phyloP scores from a whole-genome alignment of 2,329 filamentous ascomycete species.

The Penicillium rolfsii region DNA sequence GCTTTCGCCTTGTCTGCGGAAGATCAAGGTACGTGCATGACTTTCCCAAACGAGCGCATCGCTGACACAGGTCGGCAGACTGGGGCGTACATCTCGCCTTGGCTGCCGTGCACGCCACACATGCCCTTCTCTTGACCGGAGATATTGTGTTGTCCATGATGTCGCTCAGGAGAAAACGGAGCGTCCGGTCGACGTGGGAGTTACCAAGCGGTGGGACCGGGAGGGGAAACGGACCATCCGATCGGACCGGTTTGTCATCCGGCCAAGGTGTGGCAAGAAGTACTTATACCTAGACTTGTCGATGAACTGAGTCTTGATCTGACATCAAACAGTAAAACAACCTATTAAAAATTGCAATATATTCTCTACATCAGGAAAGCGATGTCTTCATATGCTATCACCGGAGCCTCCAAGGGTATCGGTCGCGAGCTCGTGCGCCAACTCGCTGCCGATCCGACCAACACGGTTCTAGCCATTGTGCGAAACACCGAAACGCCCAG shows the following conservation, averaged over 20 bases:
- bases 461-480: slow-evolving; percentile 47
- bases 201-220: not conserved
- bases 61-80: slow-evolving; percentile 24
- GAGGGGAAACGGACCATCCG: not conserved
- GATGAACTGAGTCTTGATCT: not conserved
- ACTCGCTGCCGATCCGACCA: slow-evolving; percentile 35
- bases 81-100: not conserved
- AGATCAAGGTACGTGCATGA: slow-evolving; percentile 33
- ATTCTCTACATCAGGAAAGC: not conserved
- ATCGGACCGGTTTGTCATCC: not conserved
- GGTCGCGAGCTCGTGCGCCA: slow-evolving; percentile 38
- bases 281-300: not conserved
- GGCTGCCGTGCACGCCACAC: not conserved
- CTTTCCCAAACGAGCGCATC: slow-evolving; percentile 31
- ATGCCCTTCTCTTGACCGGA: not conserved
- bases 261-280: not conserved
- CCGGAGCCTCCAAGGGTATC: slow-evolving; percentile 40
- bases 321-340: not conserved
- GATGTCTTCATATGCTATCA: slow-evolving; percentile 45
- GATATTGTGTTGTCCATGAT: not conserved
- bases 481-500: slow-evolving; percentile 37
- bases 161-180: not conserved
- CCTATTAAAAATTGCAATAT: not conserved
- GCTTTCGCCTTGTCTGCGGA: slow-evolving; percentile 31
- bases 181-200: not conserved